Conservation (phyloP, 257 asterid genomes). For the Ophiorrhiza pumila region DNA sequence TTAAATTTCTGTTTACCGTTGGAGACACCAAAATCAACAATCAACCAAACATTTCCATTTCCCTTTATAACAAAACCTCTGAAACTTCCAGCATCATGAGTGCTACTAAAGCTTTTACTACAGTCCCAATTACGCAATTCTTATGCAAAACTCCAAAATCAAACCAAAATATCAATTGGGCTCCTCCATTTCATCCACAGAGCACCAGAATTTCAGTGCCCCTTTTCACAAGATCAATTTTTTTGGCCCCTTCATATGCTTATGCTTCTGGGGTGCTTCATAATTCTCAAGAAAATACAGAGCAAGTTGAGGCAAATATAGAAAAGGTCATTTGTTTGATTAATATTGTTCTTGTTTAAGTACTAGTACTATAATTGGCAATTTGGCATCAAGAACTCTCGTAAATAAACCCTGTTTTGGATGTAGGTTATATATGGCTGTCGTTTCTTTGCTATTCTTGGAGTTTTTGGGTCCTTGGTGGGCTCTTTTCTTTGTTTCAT, state of each 20-base stretch:
- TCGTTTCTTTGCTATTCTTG: conserved; percentile 82
- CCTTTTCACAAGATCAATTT: conserved; percentile 10
- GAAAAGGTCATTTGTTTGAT: conserved; percentile 51
- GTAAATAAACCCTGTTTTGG: neutral
- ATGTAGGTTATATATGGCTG: conserved; percentile 75
- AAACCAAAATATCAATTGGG: conserved; percentile 37
- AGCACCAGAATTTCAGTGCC: conserved; percentile 12
- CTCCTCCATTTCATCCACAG: conserved; percentile 16
- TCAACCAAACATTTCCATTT: neutral
- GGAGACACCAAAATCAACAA: too few species aligned
- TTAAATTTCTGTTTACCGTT: too few species aligned
- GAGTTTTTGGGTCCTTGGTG: conserved; percentile 82
- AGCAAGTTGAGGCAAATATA: conserved; percentile 41
- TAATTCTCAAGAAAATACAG: conserved; percentile 24
- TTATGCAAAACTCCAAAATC: conserved; percentile 18
- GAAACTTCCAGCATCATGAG: conserved; percentile 29
- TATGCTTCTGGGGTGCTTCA: conserved; percentile 31
- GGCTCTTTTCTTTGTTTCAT: conserved; percentile 86
- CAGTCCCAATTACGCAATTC: conserved; percentile 32
- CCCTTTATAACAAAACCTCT: conserved; percentile 1
- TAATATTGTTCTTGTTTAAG: neutral
- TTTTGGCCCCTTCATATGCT: conserved; percentile 6
- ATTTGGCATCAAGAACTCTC: neutral
- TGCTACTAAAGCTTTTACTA: conserved; percentile 32
- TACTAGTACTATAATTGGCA: neutral